Percentiles rank a stretch among this genome's conserved stretches.
phyloP scores from a whole-genome alignment of 345 rosid genomes.

The Pistacia atlantica region DNA sequence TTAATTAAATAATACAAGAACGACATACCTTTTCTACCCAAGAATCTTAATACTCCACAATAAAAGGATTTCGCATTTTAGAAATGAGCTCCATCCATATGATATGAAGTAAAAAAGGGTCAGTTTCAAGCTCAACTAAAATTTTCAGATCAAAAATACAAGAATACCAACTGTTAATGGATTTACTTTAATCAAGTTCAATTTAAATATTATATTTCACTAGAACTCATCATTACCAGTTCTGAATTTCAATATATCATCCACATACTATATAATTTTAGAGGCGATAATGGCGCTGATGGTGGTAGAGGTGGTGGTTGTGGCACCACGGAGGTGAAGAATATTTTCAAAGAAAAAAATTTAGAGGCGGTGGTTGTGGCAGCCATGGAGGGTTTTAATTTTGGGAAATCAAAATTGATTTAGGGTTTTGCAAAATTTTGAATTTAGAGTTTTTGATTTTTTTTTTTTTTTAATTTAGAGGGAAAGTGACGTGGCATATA shows the following conservation, averaged over 20 bases:
- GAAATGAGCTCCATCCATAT: constrained; percentile 92
- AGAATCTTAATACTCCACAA: constrained; percentile 97
- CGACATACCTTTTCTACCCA: constrained; percentile 96
- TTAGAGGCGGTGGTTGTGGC: no score
- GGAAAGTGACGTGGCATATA: no score
- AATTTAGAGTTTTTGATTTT: no score
- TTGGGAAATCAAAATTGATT: no score
- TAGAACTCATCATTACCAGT: not conserved
- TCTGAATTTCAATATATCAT: not conserved
- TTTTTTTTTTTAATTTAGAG: no score
- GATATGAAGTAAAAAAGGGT: constrained; percentile 30
- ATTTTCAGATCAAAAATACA: constrained; percentile 9
- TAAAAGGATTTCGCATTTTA: constrained; percentile 80
- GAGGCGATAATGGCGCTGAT: no score
- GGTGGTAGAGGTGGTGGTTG: no score
- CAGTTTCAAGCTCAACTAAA: not conserved
- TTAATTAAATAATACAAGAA: not conserved
- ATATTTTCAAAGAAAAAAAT: no score
- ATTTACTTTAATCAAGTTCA: not conserved
- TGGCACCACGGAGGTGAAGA: no score
- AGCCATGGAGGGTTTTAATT: no score
- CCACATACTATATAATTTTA: no score
- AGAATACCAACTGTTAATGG: constrained; percentile 12
- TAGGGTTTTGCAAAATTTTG: no score
- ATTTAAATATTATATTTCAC: not conserved